Evolutionary conservation across 148 eudicot genomes (phyloP).

Genomic region (Talinum fruticosum): DNA sequence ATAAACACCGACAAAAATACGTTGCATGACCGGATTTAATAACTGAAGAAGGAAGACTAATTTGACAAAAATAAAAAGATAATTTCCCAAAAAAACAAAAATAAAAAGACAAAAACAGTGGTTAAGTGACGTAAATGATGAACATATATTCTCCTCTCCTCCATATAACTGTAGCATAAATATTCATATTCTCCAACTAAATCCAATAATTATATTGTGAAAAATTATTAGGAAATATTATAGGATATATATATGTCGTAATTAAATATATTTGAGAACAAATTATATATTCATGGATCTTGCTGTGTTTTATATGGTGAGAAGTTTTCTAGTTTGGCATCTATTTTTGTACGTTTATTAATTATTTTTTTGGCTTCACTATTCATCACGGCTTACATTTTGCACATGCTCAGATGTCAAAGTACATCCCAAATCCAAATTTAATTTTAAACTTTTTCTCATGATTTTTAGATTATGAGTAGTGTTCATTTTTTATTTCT

Average conservation of each 20-base stretch:
- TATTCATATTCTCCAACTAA: neutral
- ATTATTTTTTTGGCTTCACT: conserved; percentile 4
- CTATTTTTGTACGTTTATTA: conserved; percentile 17
- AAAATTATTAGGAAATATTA: neutral
- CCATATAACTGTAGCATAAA: neutral
- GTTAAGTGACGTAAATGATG: conserved; percentile 18
- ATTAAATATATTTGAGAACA: neutral
- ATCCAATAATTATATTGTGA: neutral
- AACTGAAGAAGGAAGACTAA: neutral
- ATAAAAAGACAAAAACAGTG: neutral
- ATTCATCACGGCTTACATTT: neutral
- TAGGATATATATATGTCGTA: neutral
- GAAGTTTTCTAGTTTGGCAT: conserved; percentile 21
- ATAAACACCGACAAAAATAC: too few species aligned
- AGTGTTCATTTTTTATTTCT: too few species aligned
- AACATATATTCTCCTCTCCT: neutral
- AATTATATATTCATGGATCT: neutral
- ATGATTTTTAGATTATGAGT: too few species aligned
- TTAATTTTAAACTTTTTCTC: too few species aligned
- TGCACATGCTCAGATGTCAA: conserved; percentile 23
- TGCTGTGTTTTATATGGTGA: conserved; percentile 24
- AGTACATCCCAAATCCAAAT: neutral
- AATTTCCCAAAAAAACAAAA: too few species aligned
- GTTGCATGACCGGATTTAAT: too few species aligned
- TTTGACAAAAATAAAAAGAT: neutral